Evolutionary conservation across 148 eudicot species (phyloP).

Genomic region (Rhododendron vialii): DNA sequence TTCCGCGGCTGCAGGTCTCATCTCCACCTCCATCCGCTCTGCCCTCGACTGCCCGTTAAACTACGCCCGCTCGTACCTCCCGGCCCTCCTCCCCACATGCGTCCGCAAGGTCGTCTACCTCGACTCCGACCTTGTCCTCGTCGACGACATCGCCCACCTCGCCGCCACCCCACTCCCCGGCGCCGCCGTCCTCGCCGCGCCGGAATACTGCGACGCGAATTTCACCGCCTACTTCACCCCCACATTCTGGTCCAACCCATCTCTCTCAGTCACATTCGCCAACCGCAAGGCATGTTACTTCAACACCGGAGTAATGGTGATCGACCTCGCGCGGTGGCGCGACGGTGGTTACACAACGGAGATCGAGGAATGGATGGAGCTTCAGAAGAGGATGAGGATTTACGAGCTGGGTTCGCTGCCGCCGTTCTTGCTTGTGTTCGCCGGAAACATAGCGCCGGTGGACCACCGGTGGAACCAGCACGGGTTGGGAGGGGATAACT

Average conservation of each 20-base stretch:
- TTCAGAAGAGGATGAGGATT: constrained; percentile 68
- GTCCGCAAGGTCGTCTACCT: constrained; percentile 58
- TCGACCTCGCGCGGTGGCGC: constrained; percentile 60
- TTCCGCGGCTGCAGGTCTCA: constrained; percentile 47
- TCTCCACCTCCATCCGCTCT: constrained; percentile 76
- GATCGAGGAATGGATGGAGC: constrained; percentile 90
- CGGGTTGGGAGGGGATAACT: constrained; percentile 78
- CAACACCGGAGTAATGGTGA: constrained; percentile 79
- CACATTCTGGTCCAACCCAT: constrained; percentile 67
- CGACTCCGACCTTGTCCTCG: constrained; percentile 64
- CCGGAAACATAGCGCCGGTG: constrained; percentile 64
- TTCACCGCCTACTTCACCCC: constrained; percentile 68
- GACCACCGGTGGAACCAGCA: constrained; percentile 85
- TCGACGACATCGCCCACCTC: constrained; percentile 53
- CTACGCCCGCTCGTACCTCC: constrained; percentile 64
- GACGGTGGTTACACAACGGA: constrained; percentile 53
- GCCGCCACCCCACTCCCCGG: constrained; percentile 27
- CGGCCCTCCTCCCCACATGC: constrained; percentile 52
- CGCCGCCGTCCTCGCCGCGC: constrained; percentile 55
- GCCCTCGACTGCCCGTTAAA: constrained; percentile 78
- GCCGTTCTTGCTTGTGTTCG: constrained; percentile 69
- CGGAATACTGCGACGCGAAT: constrained; percentile 74
- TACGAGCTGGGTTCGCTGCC: constrained; percentile 73
- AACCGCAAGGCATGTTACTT: constrained; percentile 44
- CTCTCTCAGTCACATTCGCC: constrained; percentile 50